A percentile compares a stretch with the other conserved stretches of the same genome.
These are phyloP conservation scores for Malus hybrid DNA, from an alignment of 331 rosid genomes.

Conservation along the genomic window DNA sequence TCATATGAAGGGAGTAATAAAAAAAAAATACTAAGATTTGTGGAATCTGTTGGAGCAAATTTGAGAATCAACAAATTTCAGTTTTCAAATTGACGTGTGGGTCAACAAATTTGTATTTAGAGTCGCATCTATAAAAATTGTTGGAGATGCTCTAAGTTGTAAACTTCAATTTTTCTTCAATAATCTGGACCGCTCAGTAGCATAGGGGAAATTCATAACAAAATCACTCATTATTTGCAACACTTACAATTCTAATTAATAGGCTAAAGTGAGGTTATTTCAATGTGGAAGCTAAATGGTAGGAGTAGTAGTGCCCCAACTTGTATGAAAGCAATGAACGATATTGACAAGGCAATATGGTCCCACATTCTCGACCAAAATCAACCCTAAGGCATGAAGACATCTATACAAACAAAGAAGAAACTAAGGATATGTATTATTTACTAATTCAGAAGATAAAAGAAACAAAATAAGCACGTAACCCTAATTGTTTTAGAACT, in stretches of 20 bases:
- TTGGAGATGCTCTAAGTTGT: no score
- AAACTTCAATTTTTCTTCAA: no score
- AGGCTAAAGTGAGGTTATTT: background rate
- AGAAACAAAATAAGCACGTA: background rate
- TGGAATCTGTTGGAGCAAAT: no score
- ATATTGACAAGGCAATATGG: background rate
- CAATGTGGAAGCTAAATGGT: background rate
- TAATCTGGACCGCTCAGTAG: no score
- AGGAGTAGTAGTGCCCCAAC: background rate
- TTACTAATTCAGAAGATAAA: background rate
- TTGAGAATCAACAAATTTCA: no score
- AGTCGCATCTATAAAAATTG: no score
- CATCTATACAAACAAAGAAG: slow-evolving; percentile 1
- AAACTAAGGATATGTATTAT: background rate
- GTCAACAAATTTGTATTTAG: no score
- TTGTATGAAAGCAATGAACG: background rate
- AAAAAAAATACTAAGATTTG: no score
- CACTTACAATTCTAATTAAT: background rate
- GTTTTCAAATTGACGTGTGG: no score
- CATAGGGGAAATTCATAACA: background rate
- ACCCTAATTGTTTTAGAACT: background rate
- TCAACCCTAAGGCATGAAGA: background rate
- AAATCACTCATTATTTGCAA: background rate
- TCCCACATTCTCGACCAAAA: background rate
- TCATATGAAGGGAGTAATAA: no score